Percentiles rank a stretch among this genome's conserved stretches.
Conservation (phyloP, 2,329 filamentous ascomycete genomes). For the Penicillium sclerotigenum region DNA sequence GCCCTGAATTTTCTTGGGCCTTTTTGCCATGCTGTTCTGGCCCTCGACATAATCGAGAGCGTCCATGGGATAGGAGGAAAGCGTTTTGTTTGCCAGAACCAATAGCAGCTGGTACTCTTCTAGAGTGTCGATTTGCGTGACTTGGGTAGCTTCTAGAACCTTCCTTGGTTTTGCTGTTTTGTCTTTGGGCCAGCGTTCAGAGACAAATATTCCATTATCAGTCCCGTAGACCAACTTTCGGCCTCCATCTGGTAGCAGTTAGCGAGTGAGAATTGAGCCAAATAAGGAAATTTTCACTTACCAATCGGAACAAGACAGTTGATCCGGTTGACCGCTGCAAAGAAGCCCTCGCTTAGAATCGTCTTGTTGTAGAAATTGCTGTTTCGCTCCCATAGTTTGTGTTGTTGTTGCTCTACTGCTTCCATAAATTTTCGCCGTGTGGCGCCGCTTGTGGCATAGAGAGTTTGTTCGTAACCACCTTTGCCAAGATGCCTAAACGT, state of each 20-base stretch:
- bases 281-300: slow-evolving; percentile 44
- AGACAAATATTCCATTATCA: slow-evolving; percentile 88
- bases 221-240: slow-evolving; percentile 93
- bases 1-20: slow-evolving; percentile 92
- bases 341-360: slow-evolving; percentile 78
- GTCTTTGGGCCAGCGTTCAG: slow-evolving; percentile 86
- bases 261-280: slow-evolving; percentile 7
- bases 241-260: slow-evolving; percentile 67
- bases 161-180: slow-evolving; percentile 68
- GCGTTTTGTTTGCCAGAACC: slow-evolving; percentile 87
- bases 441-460: slow-evolving; percentile 81
- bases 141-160: slow-evolving; percentile 79
- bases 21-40: slow-evolving; percentile 69
- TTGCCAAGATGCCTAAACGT: slow-evolving; percentile 96
- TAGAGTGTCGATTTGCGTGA: slow-evolving; percentile 92
- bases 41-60: slow-evolving; percentile 79
- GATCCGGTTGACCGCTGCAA: slow-evolving; percentile 82
- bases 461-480: slow-evolving; percentile 86
- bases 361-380: slow-evolving; percentile 69
- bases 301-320: slow-evolving; percentile 92
- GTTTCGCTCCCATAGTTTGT: slow-evolving; percentile 69
- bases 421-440: slow-evolving; percentile 96
- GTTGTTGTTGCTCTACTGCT: slow-evolving; percentile 86
- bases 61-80: slow-evolving; percentile 83
- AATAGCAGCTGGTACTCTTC: slow-evolving; percentile 92